Evolutionary conservation across 1,284 basidiomycete species (phyloP).

Genomic region (Ceratobasidium sp.): DNA sequence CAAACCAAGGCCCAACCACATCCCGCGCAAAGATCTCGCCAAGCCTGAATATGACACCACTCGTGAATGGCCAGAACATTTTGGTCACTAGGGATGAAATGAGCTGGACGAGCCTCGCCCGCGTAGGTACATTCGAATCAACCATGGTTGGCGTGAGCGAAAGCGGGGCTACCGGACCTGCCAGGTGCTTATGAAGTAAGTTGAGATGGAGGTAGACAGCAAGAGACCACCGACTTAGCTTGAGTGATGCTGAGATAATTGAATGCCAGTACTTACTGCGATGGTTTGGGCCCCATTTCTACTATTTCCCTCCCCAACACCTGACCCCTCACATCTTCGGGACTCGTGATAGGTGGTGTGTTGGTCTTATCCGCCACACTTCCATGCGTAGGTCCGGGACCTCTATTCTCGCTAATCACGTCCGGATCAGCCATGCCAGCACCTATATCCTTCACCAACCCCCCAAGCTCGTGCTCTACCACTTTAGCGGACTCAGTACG

Average conservation of each 20-base stretch:
- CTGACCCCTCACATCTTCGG: constrained; percentile 61
- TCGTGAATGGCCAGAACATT: constrained; percentile 91
- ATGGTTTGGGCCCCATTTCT: constrained; percentile 51
- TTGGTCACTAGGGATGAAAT: constrained; percentile 91
- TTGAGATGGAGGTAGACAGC: background rate
- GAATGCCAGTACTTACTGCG: constrained; percentile 50
- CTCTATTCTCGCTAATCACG: constrained; percentile 28
- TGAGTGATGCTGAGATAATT: too few species aligned
- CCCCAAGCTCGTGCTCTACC: constrained; percentile 47
- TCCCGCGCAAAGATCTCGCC: constrained; percentile 97
- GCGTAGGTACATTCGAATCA: constrained; percentile 70
- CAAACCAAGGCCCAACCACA: constrained; percentile 73
- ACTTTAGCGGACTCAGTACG: constrained; percentile 74
- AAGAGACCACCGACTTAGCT: background rate
- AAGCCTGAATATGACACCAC: constrained; percentile 98
- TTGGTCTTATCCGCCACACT: constrained; percentile 26
- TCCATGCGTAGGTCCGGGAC: constrained; percentile 22
- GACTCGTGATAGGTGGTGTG: constrained; percentile 55
- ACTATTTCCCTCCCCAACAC: constrained; percentile 61
- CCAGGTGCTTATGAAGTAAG: constrained; percentile 50
- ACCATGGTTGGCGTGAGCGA: constrained; percentile 82
- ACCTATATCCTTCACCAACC: constrained; percentile 50
- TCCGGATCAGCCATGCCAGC: constrained; percentile 4
- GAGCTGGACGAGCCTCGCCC: constrained; percentile 75
- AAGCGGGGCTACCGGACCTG: constrained; percentile 55